A percentile compares a stretch with the other conserved stretches of the same genome.
Evolutionary conservation across 495 filamentous ascomycete genomes (phyloP).

Genomic region (Chaetomidium leptoderma): DNA sequence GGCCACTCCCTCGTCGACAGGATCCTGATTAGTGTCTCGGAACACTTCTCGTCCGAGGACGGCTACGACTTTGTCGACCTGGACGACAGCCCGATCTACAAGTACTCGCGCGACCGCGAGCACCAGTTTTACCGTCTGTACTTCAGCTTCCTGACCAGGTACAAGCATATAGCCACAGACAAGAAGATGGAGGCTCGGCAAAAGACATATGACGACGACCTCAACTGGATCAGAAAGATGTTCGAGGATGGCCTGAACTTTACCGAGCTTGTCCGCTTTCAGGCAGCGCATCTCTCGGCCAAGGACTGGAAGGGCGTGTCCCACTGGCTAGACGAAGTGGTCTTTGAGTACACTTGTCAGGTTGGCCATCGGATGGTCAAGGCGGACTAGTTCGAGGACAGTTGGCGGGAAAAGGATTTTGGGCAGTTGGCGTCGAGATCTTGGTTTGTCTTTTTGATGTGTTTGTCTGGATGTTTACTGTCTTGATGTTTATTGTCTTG

Average conservation of each 20-base stretch:
- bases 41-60: conserved; percentile 20
- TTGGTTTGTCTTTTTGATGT: too few species aligned
- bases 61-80: conserved; percentile 33
- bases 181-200: conserved; percentile 13
- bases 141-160: conserved; percentile 26
- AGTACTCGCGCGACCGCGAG: conserved; percentile 10
- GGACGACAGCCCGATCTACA: conserved; percentile 20
- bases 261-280: conserved; percentile 17
- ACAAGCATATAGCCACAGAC: conserved; percentile 1
- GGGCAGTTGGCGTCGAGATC: neutral
- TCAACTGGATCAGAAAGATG: conserved; percentile 29
- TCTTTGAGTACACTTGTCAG: conserved; percentile 29
- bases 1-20: conserved; percentile 38
- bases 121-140: conserved; percentile 30
- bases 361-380: neutral
- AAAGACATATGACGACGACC: conserved; percentile 19
- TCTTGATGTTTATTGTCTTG: too few species aligned
- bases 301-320: conserved; percentile 8
- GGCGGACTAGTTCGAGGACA: neutral
- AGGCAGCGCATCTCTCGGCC: conserved; percentile 15
- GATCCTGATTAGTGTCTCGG: conserved; percentile 29
- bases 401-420: neutral
- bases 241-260: conserved; percentile 28
- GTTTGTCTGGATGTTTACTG: too few species aligned
- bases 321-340: conserved; percentile 28